These are phyloP conservation scores for Cryphonectria parasitica DNA, from an alignment of 2,329 filamentous ascomycete genomes.

Conservation along the genomic window DNA sequence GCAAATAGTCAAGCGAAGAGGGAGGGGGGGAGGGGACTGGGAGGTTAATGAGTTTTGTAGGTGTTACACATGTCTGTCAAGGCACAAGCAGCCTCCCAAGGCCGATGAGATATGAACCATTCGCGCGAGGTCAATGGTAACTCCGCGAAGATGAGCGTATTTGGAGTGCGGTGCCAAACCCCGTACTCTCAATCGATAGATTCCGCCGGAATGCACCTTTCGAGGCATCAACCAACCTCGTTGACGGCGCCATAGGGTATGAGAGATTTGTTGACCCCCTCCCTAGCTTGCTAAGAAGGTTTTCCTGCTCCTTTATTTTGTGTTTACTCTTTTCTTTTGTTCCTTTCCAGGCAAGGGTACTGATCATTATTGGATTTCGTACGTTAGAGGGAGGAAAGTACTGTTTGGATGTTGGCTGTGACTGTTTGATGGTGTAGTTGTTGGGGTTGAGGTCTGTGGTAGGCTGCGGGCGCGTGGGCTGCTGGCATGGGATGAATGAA, in stretches of 20 bases:
- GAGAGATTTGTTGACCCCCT: conserved; percentile 4
- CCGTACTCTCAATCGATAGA: neutral
- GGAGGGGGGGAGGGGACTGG: neutral
- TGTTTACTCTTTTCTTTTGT: neutral
- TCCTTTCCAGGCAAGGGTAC: neutral
- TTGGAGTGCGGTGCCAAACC: neutral
- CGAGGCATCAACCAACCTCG: conserved; percentile 1
- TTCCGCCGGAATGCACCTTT: neutral
- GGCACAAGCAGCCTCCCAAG: neutral
- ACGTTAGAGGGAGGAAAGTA: neutral
- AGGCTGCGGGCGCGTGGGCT: too few species aligned
- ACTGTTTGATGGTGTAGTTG: neutral
- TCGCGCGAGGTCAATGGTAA: neutral
- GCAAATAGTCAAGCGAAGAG: neutral
- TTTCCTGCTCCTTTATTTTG: neutral
- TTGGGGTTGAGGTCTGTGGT: neutral
- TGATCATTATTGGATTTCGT: neutral
- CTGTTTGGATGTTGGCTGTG: neutral
- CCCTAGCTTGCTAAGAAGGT: neutral
- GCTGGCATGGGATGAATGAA: neutral
- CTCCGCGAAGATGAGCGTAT: neutral
- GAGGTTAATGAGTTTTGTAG: neutral
- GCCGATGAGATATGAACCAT: neutral
- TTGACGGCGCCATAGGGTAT: neutral
- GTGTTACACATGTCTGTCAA: neutral